Evolutionary conservation across 257 asterid species (phyloP).

Genomic region (Nicotiana benthamiana): DNA sequence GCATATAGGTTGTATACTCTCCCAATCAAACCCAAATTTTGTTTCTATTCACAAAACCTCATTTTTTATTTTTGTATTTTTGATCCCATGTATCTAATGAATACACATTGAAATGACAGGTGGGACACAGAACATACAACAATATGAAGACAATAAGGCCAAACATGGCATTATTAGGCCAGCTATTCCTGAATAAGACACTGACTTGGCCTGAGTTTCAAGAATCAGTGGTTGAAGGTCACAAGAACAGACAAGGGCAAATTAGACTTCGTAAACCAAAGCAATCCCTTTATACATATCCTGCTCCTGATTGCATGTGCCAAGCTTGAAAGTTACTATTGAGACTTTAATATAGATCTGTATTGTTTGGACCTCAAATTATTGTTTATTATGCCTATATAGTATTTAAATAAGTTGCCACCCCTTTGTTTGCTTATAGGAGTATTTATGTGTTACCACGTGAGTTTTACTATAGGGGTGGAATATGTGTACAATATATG

Average conservation of each 20-base stretch:
- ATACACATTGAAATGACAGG: slow-evolving; percentile 29
- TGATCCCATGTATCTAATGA: neutral
- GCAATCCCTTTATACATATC: slow-evolving; percentile 82
- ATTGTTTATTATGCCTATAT: slow-evolving; percentile 13
- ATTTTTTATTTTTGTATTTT: no score
- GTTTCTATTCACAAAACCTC: neutral
- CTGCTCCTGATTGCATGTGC: slow-evolving; percentile 98
- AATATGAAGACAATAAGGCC: slow-evolving; percentile 82
- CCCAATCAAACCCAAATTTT: neutral
- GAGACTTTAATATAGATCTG: neutral
- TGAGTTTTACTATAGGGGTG: neutral
- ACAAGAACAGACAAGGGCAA: slow-evolving; percentile 73
- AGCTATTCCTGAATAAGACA: slow-evolving; percentile 79
- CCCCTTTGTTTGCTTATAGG: slow-evolving; percentile 1
- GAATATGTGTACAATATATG: slow-evolving; percentile 9
- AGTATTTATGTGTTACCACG: slow-evolving; percentile 5
- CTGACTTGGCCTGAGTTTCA: slow-evolving; percentile 71
- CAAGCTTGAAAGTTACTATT: slow-evolving; percentile 22
- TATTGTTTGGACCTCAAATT: neutral
- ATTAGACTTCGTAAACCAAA: slow-evolving; percentile 57
- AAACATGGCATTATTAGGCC: slow-evolving; percentile 79
- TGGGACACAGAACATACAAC: slow-evolving; percentile 68
- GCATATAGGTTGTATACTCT: neutral
- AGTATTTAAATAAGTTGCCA: slow-evolving; percentile 7
- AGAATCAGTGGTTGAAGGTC: slow-evolving; percentile 62